A percentile compares a stretch with the other conserved stretches of the same genome.
Conservation (phyloP, 768 basidiomycete genomes). For the Mycena capillaripes region DNA sequence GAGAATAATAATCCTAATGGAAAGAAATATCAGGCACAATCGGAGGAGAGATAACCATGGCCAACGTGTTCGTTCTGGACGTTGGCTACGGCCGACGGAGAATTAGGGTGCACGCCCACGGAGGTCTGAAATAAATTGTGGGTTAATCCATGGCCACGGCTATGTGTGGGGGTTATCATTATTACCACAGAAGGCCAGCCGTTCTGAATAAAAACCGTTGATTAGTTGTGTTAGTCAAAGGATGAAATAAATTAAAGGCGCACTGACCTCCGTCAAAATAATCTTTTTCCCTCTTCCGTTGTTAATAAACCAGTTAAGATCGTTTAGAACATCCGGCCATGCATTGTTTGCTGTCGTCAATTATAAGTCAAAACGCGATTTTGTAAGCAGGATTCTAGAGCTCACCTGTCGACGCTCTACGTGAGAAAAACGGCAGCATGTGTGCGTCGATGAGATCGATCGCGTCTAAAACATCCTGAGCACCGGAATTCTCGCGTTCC, state of each 20-base stretch:
- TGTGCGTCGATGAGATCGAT: conserved; percentile 77
- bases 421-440: conserved; percentile 79
- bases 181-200: conserved; percentile 78
- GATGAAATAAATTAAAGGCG: neutral
- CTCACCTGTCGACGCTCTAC: conserved; percentile 68
- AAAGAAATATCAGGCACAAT: conserved; percentile 1
- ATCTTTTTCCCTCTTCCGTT: conserved; percentile 80
- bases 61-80: conserved; percentile 73
- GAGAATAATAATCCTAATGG: conserved; percentile 75
- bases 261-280: conserved; percentile 74
- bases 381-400: neutral
- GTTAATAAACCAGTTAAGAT: conserved; percentile 76
- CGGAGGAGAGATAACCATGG: neutral
- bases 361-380: conserved; percentile 1
- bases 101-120: conserved; percentile 74
- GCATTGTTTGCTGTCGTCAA: conserved; percentile 62
- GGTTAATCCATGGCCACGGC: neutral
- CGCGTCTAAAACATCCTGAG: conserved; percentile 67
- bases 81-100: conserved; percentile 69
- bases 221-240: too few species aligned
- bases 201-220: conserved; percentile 67
- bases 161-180: neutral
- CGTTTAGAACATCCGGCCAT: conserved; percentile 72
- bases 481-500: conserved; percentile 62
- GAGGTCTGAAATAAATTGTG: conserved; percentile 53